Conservation (phyloP, 1,284 basidiomycete species). For the Singerocomus inundabilis region DNA sequence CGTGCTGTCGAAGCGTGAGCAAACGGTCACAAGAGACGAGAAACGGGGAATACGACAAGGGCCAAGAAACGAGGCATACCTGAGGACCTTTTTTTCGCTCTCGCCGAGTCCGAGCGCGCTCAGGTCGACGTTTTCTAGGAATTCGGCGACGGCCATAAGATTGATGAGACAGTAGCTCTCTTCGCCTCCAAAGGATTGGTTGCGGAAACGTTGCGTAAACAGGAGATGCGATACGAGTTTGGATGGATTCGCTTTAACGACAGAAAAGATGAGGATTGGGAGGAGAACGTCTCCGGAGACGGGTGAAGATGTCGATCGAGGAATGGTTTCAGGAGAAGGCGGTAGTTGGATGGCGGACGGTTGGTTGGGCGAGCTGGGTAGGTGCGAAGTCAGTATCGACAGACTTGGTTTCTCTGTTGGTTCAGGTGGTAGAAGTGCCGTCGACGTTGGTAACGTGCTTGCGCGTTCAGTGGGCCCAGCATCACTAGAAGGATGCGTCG, state of each 20-base stretch:
- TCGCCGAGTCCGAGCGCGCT: constrained; percentile 77
- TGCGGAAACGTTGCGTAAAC: constrained; percentile 84
- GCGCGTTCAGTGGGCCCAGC: constrained; percentile 1
- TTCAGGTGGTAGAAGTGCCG: not conserved
- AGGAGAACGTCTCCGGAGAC: constrained; percentile 80
- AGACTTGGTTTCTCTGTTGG: not conserved
- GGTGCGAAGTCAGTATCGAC: not conserved
- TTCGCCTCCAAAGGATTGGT: constrained; percentile 71
- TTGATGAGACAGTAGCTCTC: constrained; percentile 92
- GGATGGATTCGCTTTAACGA: constrained; percentile 86
- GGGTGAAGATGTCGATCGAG: constrained; percentile 39
- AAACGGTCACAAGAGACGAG: not conserved
- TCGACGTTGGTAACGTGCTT: not conserved
- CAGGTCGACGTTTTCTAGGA: constrained; percentile 89
- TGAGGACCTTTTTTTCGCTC: constrained; percentile 57
- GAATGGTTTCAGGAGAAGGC: constrained; percentile 15
- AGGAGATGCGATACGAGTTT: constrained; percentile 83
- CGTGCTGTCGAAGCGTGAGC: constrained; percentile 43
- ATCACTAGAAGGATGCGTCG: constrained; percentile 36
- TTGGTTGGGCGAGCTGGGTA: constrained; percentile 12
- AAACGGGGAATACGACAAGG: not conserved
- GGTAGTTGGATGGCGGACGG: constrained; percentile 29
- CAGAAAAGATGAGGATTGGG: constrained; percentile 87
- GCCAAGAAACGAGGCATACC: constrained; percentile 33
- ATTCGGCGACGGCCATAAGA: constrained; percentile 90